phyloP scores from a whole-genome alignment of 2,329 filamentous ascomycete genomes.

The Intubia oerlemansii region DNA sequence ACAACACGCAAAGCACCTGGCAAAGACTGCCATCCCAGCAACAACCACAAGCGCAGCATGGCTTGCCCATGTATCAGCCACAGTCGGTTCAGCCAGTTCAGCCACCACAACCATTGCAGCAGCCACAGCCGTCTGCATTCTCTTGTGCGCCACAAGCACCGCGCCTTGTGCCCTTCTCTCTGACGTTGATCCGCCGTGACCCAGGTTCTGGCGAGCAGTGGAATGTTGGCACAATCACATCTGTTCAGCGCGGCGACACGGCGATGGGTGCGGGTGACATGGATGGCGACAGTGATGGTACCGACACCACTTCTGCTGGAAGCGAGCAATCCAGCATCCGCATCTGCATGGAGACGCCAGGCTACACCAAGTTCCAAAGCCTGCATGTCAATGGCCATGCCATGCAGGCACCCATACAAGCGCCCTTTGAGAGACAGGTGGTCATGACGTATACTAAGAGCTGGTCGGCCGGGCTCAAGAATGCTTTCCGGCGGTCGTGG shows the following conservation, averaged over 20 bases:
- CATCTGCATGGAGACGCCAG: constrained; percentile 30
- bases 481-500: constrained; percentile 17
- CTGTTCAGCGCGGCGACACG: constrained; percentile 18
- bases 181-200: constrained; percentile 53
- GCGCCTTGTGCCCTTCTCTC: constrained; percentile 22
- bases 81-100: no score
- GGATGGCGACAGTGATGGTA: no score
- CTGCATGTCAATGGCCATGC: background rate
- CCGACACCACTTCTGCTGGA: no score
- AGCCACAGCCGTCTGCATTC: no score
- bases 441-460: constrained; percentile 33
- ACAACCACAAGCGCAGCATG: no score
- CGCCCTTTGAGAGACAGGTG: constrained; percentile 32
- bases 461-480: constrained; percentile 23
- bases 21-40: no score
- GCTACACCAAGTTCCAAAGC: constrained; percentile 33
- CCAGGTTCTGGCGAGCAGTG: constrained; percentile 47
- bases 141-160: no score
- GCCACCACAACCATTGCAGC: no score
- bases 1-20: no score
- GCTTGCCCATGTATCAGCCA: no score
- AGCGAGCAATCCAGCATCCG: constrained; percentile 21
- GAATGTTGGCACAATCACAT: constrained; percentile 50
- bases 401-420: no score
- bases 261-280: no score